A percentile compares a stretch with the other conserved stretches of the same genome.
Conservation (phyloP, 2,329 filamentous ascomycete genomes). For the Cladophialophora psammophila region DNA sequence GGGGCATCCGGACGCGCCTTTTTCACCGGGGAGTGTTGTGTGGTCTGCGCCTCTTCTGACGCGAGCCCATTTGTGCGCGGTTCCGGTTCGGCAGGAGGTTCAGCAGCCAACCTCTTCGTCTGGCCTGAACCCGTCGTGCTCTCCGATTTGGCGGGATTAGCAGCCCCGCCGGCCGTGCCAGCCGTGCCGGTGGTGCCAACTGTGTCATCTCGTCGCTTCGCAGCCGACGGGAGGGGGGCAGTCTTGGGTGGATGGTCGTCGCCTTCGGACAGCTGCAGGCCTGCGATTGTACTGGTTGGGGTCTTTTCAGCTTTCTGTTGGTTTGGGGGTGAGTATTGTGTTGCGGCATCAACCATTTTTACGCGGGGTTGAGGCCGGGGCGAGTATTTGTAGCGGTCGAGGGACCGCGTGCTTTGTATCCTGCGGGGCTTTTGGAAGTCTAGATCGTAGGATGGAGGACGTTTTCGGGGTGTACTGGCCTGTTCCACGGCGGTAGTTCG, state of each 20-base stretch:
- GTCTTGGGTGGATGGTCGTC: constrained; percentile 21
- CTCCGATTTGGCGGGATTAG: constrained; percentile 12
- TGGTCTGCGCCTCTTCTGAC: constrained; percentile 8
- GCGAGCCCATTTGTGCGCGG: constrained; percentile 5
- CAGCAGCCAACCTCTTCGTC: constrained; percentile 31
- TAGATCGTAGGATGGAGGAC: constrained; percentile 22
- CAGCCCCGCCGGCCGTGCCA: background rate
- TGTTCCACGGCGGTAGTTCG: constrained; percentile 21
- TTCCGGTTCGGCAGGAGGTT: constrained; percentile 19
- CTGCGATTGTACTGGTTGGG: constrained; percentile 50
- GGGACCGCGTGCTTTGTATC: constrained; percentile 31
- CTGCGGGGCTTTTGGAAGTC: constrained; percentile 23
- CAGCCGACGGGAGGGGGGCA: background rate
- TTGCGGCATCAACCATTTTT: constrained; percentile 58
- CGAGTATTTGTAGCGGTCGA: constrained; percentile 33
- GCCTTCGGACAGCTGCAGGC: constrained; percentile 30
- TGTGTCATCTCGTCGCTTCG: constrained; percentile 14
- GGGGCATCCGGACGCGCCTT: constrained; percentile 55
- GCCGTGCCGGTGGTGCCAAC: too few relatives aligned
- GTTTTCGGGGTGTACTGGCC: constrained; percentile 15
- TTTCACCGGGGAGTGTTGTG: constrained; percentile 46
- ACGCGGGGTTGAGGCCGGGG: constrained; percentile 16
- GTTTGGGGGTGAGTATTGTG: constrained; percentile 58
- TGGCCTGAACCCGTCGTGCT: constrained; percentile 11
- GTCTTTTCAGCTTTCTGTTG: constrained; percentile 29